Percentiles rank a stretch among this genome's conserved stretches.
Conservation (phyloP, 2,329 filamentous ascomycete species). For the Aspergillus proliferans region DNA sequence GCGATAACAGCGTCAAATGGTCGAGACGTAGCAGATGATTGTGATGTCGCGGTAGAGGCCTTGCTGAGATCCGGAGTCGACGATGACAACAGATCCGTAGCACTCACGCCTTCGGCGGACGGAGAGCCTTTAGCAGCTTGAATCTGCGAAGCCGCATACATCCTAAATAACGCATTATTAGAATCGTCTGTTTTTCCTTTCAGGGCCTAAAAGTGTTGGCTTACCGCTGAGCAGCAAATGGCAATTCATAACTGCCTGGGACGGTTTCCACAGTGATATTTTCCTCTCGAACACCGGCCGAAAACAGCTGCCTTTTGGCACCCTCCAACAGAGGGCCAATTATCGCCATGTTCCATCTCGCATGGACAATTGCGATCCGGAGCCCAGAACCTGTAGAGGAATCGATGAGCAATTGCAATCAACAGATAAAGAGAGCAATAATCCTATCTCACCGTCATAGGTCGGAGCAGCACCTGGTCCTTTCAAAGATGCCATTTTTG, state of each 20-base stretch:
- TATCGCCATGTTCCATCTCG: constrained; percentile 86
- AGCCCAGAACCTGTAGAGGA: constrained; percentile 55
- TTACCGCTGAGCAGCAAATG: constrained; percentile 80
- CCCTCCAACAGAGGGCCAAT: constrained; percentile 80
- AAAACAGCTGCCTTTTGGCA: constrained; percentile 68
- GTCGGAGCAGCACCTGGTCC: constrained; percentile 55
- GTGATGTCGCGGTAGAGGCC: constrained; percentile 30
- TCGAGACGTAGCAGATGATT: constrained; percentile 32
- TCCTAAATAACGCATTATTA: constrained; percentile 41
- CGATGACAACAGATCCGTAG: constrained; percentile 56
- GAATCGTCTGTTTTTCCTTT: background rate
- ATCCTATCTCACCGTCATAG: constrained; percentile 47
- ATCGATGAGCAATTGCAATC: constrained; percentile 3
- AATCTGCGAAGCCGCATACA: constrained; percentile 80
- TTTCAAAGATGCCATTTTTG: constrained; percentile 51
- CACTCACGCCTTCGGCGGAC: constrained; percentile 30
- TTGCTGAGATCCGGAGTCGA: constrained; percentile 62
- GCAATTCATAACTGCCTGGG: constrained; percentile 90
- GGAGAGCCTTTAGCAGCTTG: constrained; percentile 59
- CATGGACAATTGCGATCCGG: constrained; percentile 91
- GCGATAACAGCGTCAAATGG: constrained; percentile 93
- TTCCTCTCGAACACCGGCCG: constrained; percentile 73
- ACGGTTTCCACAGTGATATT: constrained; percentile 89
- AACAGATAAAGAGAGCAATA: constrained; percentile 3
- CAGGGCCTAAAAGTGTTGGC: constrained; percentile 10